Base-by-base conservation (phyloP, 768 basidiomycete species). In the Mrakia gelida region DNA sequence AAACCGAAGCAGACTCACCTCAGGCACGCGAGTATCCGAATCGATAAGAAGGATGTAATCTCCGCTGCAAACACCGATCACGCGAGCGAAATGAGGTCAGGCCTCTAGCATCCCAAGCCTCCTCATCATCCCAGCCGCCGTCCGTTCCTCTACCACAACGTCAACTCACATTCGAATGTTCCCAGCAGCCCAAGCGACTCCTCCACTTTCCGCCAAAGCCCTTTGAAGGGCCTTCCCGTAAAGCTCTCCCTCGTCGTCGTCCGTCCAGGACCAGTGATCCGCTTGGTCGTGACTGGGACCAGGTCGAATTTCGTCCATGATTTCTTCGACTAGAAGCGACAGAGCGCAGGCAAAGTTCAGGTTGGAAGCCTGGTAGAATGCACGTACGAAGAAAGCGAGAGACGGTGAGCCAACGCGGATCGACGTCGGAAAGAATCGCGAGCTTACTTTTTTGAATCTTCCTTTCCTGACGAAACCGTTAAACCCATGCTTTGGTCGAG, bases 401-500 rank as follows among this genome's bases (percentile, higher is more conserved):
- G 62, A 28, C 41, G 41, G 41, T 43, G 41, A 43, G 41, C 41
- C 41, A 11, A 43, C 41, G 41, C 41, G 41, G 41, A 43, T 43
- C 41, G 41, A 43, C 41, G 41, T 43, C 41, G 7, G 7, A 65
- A 8, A 6, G 30, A 65, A 8, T 21, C 3, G 21, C 45, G 45
- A 49, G 45, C 41, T 32, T 4, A 70, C 68, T 85, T 96, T 96
- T 87, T 96, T 96, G 88, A 96, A 96, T 28, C 92, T 89, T 61
- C 93, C 93, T 41, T 92, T 91, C 68, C 93, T 91, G 79, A 91
- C 88, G 86, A 89, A 92, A 1, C 91, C 92, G 82, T 90, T 89
- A 80, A 85, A 85, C 61, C 88, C 88, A 83, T 93, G 92, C 76
- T 87, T 87, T 0, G 92, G 92, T 62, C 93, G 89, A 34, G 93